Base-by-base conservation (phyloP, 164 flowering plant species). In the Malania oleifera region DNA sequence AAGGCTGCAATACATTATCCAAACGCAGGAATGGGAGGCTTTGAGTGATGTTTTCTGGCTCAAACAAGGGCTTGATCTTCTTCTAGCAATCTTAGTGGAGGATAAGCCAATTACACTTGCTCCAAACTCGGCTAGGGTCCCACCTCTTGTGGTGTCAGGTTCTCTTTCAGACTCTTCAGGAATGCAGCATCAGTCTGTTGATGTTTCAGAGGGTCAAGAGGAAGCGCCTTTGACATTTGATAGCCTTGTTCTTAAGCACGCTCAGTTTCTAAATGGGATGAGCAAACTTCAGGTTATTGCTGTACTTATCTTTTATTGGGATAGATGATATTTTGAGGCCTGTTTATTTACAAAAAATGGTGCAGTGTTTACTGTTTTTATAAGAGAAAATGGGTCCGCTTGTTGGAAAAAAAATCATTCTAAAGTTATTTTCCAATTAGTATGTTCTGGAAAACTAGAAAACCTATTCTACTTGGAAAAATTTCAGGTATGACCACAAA, bases 51-150 rank as follows among this genome's bases (percentile, higher is more conserved):
- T 91, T 41, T 95, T 95, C 73, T 95, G 99, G 99, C 84, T 95
- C 52, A 95, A 95, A 55, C 99, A 95, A 71, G 99, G 97, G 19
- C 96, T 95, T 49, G 99, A 95, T 80, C 99, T 95, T 72, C 87
- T 95, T 61, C 71, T 95, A 31, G 95, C 99, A 54, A 73, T 89
- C 24, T 71, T 95, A 62, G 85, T 91, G 12, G 96, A 84, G 73
- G 80, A 85, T 63, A 85, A 82, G 60, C 87, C 96, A 43, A 91
- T 91, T 15, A 83, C 93, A 22, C 88, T 91, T 46, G 95, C 96
- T 73, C 91, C 97, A 69, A 95, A 95, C 70, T 82, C 97, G 63
- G 97, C 96, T 17, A 82, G 85, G 52, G 75, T 95, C 41, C 84
- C 78, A 8, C 80, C 93, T n/a, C 80, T 91, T 60, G 56, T 77